Conservation (phyloP, 176 grass and related monocot genomes). For the Puccinellia tenuiflora region DNA sequence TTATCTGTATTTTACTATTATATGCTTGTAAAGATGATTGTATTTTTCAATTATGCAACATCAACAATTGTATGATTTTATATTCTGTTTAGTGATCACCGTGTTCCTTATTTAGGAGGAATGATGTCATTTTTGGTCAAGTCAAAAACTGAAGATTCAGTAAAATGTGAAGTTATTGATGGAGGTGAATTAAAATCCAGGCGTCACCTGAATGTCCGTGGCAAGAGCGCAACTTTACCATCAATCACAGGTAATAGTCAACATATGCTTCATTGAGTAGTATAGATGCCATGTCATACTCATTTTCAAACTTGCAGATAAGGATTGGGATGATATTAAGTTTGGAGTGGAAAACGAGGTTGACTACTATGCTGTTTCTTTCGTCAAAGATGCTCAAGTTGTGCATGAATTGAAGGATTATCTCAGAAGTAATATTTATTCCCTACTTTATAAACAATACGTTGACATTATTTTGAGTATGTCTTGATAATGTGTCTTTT, state of each 20-base stretch:
- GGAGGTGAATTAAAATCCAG: slow-evolving; percentile 98
- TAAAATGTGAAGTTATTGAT: slow-evolving; percentile 95
- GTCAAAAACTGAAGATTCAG: slow-evolving; percentile 88
- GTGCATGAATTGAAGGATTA: slow-evolving; percentile 97
- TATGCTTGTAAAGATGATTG: background rate
- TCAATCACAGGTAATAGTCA: slow-evolving; percentile 81
- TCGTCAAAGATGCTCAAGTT: slow-evolving; percentile 98
- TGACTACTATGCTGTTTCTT: slow-evolving; percentile 98
- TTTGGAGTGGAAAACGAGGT: slow-evolving; percentile 99
- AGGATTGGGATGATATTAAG: slow-evolving; percentile 99
- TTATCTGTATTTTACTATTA: background rate
- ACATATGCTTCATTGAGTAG: background rate
- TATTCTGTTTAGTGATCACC: slow-evolving; percentile 16
- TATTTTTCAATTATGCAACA: slow-evolving; percentile 16
- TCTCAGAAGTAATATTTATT: slow-evolving; percentile 66
- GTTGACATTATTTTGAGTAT: background rate
- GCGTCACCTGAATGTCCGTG: slow-evolving; percentile 91
- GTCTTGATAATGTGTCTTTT: slow-evolving; percentile 5
- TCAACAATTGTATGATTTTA: background rate
- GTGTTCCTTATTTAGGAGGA: slow-evolving; percentile 59
- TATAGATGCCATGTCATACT: slow-evolving; percentile 1
- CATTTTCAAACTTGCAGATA: slow-evolving; percentile 57
- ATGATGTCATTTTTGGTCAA: slow-evolving; percentile 95
- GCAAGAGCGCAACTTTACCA: slow-evolving; percentile 97
- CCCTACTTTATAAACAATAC: slow-evolving; percentile 12